phyloP scores from a whole-genome alignment of 495 filamentous ascomycete genomes.

The Chaetomium fimeti region DNA sequence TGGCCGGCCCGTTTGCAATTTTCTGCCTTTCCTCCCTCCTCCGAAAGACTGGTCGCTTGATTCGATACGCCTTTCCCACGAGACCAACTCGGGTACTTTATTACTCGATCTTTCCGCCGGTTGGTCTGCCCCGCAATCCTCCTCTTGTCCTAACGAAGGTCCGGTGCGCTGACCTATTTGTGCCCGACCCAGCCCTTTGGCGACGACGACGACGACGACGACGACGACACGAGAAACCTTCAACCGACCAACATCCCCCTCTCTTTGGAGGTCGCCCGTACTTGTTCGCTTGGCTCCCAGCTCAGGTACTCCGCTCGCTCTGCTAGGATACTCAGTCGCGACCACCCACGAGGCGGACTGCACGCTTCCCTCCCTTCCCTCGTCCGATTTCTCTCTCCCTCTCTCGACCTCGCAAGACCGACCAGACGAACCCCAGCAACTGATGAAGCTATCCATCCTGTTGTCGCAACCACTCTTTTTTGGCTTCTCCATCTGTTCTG shows the following conservation, averaged over 20 bases:
- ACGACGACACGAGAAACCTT: conserved; percentile 1
- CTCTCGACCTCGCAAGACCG: not conserved
- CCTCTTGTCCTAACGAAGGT: not conserved
- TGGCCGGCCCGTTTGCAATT: not conserved
- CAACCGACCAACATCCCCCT: not conserved
- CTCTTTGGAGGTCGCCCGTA: not conserved
- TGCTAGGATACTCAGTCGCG: not conserved
- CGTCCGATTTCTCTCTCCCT: not conserved
- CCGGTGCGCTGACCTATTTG: conserved; percentile 2
- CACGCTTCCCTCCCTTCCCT: not conserved
- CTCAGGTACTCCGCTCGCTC: conserved; percentile 2
- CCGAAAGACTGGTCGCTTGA: not conserved
- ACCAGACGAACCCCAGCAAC: not conserved
- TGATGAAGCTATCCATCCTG: conserved; percentile 2
- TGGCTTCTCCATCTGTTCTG: conserved; percentile 7
- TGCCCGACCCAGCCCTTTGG: conserved; percentile 21
- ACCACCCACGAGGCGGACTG: not conserved
- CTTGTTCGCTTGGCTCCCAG: not conserved
- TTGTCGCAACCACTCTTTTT: not conserved
- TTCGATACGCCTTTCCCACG: not conserved
- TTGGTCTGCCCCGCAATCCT: conserved; percentile 11
- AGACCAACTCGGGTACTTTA: not conserved
- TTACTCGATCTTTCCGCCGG: not conserved
- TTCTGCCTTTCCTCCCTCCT: not conserved
- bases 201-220: not conserved